Percentiles rank a stretch among this genome's conserved stretches.
phyloP scores from a whole-genome alignment of 768 basidiomycete genomes.

The Leccinum ochraceum region DNA sequence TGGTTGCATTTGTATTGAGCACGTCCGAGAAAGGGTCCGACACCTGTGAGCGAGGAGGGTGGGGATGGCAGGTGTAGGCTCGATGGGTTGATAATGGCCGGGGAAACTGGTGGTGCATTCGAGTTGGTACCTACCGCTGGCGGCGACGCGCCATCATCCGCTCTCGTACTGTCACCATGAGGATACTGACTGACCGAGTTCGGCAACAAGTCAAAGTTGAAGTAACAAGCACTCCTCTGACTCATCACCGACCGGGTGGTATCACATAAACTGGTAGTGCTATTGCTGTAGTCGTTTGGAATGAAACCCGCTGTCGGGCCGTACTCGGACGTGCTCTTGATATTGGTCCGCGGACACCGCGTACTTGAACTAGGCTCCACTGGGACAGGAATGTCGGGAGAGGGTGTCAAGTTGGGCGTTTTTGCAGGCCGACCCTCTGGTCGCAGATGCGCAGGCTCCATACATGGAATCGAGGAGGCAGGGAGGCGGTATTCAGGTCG shows the following conservation, averaged over 20 bases:
- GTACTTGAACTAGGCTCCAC: constrained; percentile 4
- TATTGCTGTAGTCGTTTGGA: constrained; percentile 14
- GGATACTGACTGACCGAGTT: neutral
- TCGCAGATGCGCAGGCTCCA: constrained; percentile 20
- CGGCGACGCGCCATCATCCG: neutral
- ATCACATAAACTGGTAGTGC: constrained; percentile 12
- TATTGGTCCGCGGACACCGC: constrained; percentile 2
- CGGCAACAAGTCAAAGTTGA: constrained; percentile 33
- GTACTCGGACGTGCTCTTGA: constrained; percentile 8
- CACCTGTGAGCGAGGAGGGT: constrained; percentile 4
- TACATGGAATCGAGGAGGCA: constrained; percentile 20
- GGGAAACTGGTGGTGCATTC: neutral
- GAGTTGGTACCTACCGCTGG: too few relatives aligned
- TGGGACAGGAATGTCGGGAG: neutral
- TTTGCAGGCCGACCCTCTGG: constrained; percentile 3
- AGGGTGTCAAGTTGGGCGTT: neutral
- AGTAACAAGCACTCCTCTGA: constrained; percentile 20
- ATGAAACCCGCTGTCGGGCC: constrained; percentile 35
- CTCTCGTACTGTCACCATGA: neutral
- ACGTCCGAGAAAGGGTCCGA: constrained; percentile 20
- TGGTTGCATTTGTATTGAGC: constrained; percentile 34
- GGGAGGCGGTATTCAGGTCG: constrained; percentile 29
- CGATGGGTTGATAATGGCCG: neutral
- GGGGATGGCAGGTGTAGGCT: neutral
- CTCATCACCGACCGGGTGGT: constrained; percentile 13